Percentiles rank a stretch among this genome's conserved stretches.
Evolutionary conservation across 1,284 basidiomycete species (phyloP).

Genomic region (Farysia itapuensis): DNA sequence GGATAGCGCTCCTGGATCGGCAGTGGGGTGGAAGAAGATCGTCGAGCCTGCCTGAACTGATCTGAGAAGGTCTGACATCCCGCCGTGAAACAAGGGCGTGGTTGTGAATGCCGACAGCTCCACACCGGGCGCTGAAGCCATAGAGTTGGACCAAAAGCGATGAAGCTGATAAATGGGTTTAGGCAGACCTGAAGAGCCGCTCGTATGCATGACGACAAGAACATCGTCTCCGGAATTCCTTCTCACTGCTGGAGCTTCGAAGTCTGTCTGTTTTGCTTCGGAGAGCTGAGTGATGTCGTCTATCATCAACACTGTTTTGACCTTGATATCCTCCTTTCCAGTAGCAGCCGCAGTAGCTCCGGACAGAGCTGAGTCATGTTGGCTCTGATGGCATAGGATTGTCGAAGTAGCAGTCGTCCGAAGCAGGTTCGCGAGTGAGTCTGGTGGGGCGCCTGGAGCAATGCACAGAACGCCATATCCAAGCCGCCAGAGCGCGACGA

Average conservation of each 20-base stretch:
- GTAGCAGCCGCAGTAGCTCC: conserved; percentile 1
- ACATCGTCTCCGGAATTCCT: conserved; percentile 59
- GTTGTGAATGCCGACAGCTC: conserved; percentile 61
- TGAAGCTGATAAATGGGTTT: conserved; percentile 60
- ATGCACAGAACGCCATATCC: conserved; percentile 61
- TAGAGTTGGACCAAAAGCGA: conserved; percentile 44
- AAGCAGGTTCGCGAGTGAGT: conserved; percentile 67
- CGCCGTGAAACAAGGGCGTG: conserved; percentile 63
- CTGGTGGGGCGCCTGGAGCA: conserved; percentile 63
- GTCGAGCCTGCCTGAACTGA: conserved; percentile 61
- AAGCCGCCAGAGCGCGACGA: conserved; percentile 60
- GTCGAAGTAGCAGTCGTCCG: conserved; percentile 64
- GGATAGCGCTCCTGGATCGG: conserved; percentile 57
- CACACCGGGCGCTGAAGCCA: conserved; percentile 30
- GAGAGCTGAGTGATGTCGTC: neutral
- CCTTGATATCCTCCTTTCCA: neutral
- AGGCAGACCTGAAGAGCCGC: conserved; percentile 66
- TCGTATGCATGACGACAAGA: conserved; percentile 68
- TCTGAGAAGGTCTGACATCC: conserved; percentile 61
- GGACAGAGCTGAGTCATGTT: conserved; percentile 59
- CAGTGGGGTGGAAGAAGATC: conserved; percentile 60
- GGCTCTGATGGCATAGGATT: conserved; percentile 63
- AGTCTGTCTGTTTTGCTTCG: neutral
- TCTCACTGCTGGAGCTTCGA: too few relatives aligned
- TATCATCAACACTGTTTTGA: neutral